Base-by-base conservation (phyloP, 164 flowering plant species). In the Magnolia sinica region DNA sequence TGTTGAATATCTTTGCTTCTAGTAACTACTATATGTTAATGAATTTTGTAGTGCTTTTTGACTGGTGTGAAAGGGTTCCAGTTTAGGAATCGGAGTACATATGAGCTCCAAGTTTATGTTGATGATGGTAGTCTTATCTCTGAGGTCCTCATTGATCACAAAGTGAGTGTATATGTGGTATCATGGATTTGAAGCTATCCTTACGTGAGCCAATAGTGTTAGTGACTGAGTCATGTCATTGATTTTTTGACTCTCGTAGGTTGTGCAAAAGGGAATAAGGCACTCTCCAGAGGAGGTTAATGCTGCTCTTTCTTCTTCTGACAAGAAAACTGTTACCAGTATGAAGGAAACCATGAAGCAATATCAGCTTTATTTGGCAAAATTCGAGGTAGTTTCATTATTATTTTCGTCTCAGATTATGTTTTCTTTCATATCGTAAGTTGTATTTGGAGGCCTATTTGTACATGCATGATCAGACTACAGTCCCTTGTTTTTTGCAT, bases 41-140 rank as follows among this genome's bases (percentile, higher is more conserved):
- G 24, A 64, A 61, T 51, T 83, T 77, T 87, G 88, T 73, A 96
- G 99, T 94, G 99, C 77, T 85, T 92, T 75, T 45, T 92, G 89
- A 92, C 97, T 58, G 98, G 94, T 74, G 95, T 94, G 2, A 94
- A 92, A 83, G 83, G 85, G 22, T 96, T 96, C 84, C 90, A 83
- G 50, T 94, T 83, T 76, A 91, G 86, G 83, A 73, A 81, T 45
- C 83, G 89, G 84, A 70, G 85, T 49, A 84, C 75, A 19, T 96
- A 79, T 80, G 93, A 94, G 77, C 97, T 92, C 74, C 86, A 59
- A 64, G 94, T 82, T 31, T 91, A 90, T 80, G 88, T 94, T 76
- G 99, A 94, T 78, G 99, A 96, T 84, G 99, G 99, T 45, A 96
- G 98, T 81, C 91, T 94, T 78, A 92, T 94, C 68, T 87, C 94